Conservation (phyloP, 768 basidiomycete genomes). For the Neoboletus brunneissimus region DNA sequence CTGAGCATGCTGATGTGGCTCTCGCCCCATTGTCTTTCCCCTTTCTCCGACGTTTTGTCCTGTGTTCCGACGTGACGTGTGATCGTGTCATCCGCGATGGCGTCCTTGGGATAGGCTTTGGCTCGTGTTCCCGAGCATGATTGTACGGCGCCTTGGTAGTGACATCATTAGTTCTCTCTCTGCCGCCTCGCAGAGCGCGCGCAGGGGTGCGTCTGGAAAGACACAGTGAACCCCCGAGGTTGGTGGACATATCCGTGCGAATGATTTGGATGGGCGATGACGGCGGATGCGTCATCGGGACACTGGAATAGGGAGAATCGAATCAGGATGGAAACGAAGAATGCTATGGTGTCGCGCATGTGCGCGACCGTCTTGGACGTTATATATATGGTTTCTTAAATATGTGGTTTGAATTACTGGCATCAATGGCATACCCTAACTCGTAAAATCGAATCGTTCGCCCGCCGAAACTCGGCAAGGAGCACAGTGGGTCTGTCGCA, state of each 20-base stretch:
- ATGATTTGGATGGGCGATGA: not conserved
- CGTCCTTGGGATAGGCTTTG: conserved; percentile 52
- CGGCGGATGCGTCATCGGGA: not conserved
- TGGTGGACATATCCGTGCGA: not conserved
- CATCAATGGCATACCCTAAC: too few relatives aligned
- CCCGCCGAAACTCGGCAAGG: too few relatives aligned
- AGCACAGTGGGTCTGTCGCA: too few relatives aligned
- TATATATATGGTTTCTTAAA: too few relatives aligned
- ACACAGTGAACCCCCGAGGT: conserved; percentile 8
- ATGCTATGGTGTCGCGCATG: too few relatives aligned
- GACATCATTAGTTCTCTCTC: conserved; percentile 53
- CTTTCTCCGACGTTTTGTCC: not conserved
- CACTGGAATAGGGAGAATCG: not conserved
- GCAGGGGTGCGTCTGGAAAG: conserved; percentile 36
- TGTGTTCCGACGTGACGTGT: too few relatives aligned
- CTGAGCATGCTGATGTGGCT: not conserved
- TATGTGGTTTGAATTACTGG: too few relatives aligned
- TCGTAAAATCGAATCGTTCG: too few relatives aligned
- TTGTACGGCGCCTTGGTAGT: conserved; percentile 56
- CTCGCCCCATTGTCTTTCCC: not conserved
- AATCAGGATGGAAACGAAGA: too few relatives aligned
- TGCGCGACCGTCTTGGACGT: too few relatives aligned
- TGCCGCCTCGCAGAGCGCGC: conserved; percentile 22
- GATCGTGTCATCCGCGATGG: not conserved
- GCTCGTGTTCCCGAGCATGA: conserved; percentile 67